Evolutionary conservation across 2,329 filamentous ascomycete species (phyloP).

Genomic region (Claviceps sp.): DNA sequence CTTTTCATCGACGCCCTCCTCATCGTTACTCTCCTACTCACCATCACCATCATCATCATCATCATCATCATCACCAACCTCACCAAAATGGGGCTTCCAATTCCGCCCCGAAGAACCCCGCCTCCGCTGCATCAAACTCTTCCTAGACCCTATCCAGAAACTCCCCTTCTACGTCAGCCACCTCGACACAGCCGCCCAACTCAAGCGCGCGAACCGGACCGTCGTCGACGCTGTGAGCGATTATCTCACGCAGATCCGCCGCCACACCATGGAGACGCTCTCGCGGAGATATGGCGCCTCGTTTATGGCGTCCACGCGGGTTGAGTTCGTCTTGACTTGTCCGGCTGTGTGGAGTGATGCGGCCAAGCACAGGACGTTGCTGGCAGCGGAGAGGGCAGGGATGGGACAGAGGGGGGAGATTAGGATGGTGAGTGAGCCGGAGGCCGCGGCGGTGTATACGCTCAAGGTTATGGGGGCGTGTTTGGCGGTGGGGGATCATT

Average conservation of each 20-base stretch:
- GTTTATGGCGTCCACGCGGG: conserved; percentile 63
- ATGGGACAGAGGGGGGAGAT: conserved; percentile 60
- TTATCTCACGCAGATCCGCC: conserved; percentile 63
- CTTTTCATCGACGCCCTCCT: no score
- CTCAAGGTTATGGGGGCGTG: conserved; percentile 69
- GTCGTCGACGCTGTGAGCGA: conserved; percentile 70
- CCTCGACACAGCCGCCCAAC: conserved; percentile 61
- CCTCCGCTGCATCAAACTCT: conserved; percentile 72
- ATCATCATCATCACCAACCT: conserved; percentile 15
- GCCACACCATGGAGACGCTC: conserved; percentile 67
- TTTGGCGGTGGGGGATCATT: conserved; percentile 53
- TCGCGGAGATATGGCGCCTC: conserved; percentile 62
- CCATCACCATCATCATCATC: no score
- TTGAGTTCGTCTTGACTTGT: conserved; percentile 69
- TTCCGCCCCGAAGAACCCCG: conserved; percentile 66
- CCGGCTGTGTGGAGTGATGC: conserved; percentile 77
- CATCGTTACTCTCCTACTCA: no score
- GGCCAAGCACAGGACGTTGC: conserved; percentile 70
- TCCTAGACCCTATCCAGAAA: conserved; percentile 68
- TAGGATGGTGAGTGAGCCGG: conserved; percentile 69
- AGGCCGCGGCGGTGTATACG: conserved; percentile 68
- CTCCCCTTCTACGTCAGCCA: conserved; percentile 70
- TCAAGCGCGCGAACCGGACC: conserved; percentile 62
- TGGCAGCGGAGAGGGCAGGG: conserved; percentile 64
- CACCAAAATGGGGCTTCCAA: conserved; percentile 67